Evolutionary conservation across 1,139 yeast genomes (phyloP).

Genomic region (Kazachstania sp.): DNA sequence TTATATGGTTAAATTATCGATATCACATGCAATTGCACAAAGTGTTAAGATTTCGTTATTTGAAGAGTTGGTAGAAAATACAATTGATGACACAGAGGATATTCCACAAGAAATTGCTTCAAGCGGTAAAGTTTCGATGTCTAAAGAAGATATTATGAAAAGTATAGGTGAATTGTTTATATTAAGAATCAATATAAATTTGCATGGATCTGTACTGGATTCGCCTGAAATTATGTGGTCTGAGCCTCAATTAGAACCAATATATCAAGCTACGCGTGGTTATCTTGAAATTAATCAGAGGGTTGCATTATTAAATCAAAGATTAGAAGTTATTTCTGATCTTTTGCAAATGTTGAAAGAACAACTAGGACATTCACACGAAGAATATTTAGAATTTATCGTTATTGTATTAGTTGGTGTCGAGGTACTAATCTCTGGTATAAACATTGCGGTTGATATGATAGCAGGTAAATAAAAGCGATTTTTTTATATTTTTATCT

Average conservation of each 20-base stretch:
- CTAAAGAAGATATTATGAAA: constrained; percentile 89
- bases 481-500: neutral
- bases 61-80: constrained; percentile 91
- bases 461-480: constrained; percentile 24
- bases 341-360: constrained; percentile 91
- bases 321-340: constrained; percentile 89
- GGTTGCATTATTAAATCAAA: constrained; percentile 77
- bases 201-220: constrained; percentile 91
- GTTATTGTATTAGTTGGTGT: constrained; percentile 90
- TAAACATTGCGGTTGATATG: constrained; percentile 49
- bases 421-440: constrained; percentile 79
- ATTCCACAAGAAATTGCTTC: constrained; percentile 93
- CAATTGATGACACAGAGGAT: constrained; percentile 93
- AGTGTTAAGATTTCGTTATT: constrained; percentile 88
- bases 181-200: constrained; percentile 76
- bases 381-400: constrained; percentile 85
- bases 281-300: constrained; percentile 90
- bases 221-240: constrained; percentile 99
- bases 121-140: constrained; percentile 92
- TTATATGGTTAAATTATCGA: constrained; percentile 80
- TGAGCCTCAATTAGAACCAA: constrained; percentile 94
- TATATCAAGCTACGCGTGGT: constrained; percentile 92
- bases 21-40: constrained; percentile 87
- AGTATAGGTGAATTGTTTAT: constrained; percentile 93
- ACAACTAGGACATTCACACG: constrained; percentile 85